Percentiles rank a stretch among this genome's conserved stretches.
These are phyloP conservation scores for Ustilago hordei DNA, from an alignment of 1,284 basidiomycete species.

Conservation along the genomic window DNA sequence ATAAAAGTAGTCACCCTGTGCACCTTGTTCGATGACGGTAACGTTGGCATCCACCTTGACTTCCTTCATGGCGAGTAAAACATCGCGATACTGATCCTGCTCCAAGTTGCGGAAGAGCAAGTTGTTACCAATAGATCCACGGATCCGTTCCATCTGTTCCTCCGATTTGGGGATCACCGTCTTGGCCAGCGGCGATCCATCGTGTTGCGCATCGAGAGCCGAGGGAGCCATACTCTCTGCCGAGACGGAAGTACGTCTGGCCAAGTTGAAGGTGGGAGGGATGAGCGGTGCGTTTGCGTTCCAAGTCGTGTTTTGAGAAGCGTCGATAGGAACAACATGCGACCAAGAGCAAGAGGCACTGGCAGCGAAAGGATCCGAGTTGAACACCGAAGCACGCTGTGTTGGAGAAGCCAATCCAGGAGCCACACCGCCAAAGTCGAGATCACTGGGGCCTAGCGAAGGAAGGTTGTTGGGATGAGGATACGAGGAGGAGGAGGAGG, in stretches of 20 bases:
- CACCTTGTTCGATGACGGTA: conserved; percentile 94
- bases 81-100: conserved; percentile 92
- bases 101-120: conserved; percentile 96
- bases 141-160: conserved; percentile 88
- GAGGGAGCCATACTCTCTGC: conserved; percentile 91
- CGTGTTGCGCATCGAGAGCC: conserved; percentile 23
- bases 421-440: conserved; percentile 23
- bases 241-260: conserved; percentile 90
- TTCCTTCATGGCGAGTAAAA: conserved; percentile 96
- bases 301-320: conserved; percentile 6
- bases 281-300: conserved; percentile 34
- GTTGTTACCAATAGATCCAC: conserved; percentile 85
- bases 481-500: neutral
- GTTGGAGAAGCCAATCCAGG: conserved; percentile 47
- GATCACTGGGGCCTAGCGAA: conserved; percentile 28
- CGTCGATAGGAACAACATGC: conserved; percentile 26
- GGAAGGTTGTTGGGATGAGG: conserved; percentile 14
- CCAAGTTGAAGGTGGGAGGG: conserved; percentile 79
- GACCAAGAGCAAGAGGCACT: conserved; percentile 10
- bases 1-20: conserved; percentile 97
- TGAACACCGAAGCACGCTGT: conserved; percentile 43
- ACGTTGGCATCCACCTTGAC: conserved; percentile 79
- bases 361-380: conserved; percentile 35
- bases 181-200: conserved; percentile 39
- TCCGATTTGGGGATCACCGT: conserved; percentile 77